phyloP scores from a whole-genome alignment of 768 basidiomycete species.

The Tricholoma hemisulphureum region DNA sequence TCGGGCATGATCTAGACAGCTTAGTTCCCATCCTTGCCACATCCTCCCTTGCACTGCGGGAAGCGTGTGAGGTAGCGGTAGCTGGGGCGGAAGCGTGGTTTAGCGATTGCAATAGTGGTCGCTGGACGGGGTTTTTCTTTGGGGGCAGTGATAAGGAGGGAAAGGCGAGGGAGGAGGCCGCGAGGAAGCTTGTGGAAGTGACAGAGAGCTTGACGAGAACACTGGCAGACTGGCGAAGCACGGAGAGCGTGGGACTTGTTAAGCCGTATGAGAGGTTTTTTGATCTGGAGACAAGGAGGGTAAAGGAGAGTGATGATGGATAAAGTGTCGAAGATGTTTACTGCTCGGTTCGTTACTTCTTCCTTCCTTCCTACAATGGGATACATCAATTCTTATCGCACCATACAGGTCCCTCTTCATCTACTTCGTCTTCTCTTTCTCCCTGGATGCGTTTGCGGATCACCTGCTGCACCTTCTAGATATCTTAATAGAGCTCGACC shows the following conservation, averaged over 20 bases:
- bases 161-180: conserved; percentile 22
- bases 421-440: conserved; percentile 45
- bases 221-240: conserved; percentile 33
- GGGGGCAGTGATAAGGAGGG: conserved; percentile 11
- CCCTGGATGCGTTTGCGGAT: conserved; percentile 41
- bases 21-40: conserved; percentile 41
- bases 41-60: conserved; percentile 35
- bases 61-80: conserved; percentile 28
- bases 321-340: conserved; percentile 33
- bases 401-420: conserved; percentile 41
- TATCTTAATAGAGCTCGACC: conserved; percentile 34
- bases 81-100: conserved; percentile 32
- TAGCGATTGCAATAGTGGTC: conserved; percentile 31
- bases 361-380: not conserved
- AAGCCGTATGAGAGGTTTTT: conserved; percentile 43
- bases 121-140: conserved; percentile 34
- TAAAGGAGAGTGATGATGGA: conserved; percentile 20
- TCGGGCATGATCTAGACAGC: conserved; percentile 42
- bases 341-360: conserved; percentile 34
- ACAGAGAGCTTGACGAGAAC: conserved; percentile 24
- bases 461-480: conserved; percentile 31
- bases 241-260: conserved; percentile 35
- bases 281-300: conserved; percentile 32
- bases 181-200: conserved; percentile 24
- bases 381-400: not conserved